These are phyloP conservation scores for Cyberlindnera nakhonratchasimensis DNA, from an alignment of 805 yeast genomes.

Conservation along the genomic window DNA sequence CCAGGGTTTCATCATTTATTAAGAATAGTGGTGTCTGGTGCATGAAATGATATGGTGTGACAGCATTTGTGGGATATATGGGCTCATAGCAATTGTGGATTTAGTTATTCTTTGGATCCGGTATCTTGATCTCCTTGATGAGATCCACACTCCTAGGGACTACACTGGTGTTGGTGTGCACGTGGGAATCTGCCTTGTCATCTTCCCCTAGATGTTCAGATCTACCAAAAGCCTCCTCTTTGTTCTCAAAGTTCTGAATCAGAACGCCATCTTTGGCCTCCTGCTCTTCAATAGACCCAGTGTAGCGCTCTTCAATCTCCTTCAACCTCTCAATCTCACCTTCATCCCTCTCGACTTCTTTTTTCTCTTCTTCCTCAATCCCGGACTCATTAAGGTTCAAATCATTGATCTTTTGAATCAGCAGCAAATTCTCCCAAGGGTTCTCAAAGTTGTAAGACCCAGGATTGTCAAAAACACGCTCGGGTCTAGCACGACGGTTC, in stretches of 20 bases:
- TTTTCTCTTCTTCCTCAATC: not conserved
- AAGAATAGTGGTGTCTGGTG: no score
- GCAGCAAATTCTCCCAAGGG: slow-evolving; percentile 24
- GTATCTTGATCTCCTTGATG: no score
- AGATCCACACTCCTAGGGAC: no score
- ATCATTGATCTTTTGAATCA: slow-evolving; percentile 21
- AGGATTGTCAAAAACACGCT: slow-evolving; percentile 24
- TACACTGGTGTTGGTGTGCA: not conserved
- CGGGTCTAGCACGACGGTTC: slow-evolving; percentile 13
- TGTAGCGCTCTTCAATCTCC: slow-evolving; percentile 21
- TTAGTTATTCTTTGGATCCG: no score
- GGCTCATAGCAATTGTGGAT: no score
- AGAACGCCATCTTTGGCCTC: not conserved
- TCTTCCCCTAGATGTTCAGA: no score
- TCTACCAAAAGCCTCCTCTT: slow-evolving; percentile 6
- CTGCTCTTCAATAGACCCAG: slow-evolving; percentile 11
- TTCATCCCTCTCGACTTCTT: slow-evolving; percentile 16
- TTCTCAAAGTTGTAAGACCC: slow-evolving; percentile 10
- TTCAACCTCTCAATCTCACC: slow-evolving; percentile 20
- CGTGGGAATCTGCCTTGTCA: not conserved
- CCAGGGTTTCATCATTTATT: no score
- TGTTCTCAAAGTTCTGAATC: slow-evolving; percentile 1
- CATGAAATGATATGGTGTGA: no score
- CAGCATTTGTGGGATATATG: no score
- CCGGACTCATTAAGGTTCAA: no score